Evolutionary conservation across 1,139 yeast species (phyloP).

Genomic region (Suhomyces choctaworum): DNA sequence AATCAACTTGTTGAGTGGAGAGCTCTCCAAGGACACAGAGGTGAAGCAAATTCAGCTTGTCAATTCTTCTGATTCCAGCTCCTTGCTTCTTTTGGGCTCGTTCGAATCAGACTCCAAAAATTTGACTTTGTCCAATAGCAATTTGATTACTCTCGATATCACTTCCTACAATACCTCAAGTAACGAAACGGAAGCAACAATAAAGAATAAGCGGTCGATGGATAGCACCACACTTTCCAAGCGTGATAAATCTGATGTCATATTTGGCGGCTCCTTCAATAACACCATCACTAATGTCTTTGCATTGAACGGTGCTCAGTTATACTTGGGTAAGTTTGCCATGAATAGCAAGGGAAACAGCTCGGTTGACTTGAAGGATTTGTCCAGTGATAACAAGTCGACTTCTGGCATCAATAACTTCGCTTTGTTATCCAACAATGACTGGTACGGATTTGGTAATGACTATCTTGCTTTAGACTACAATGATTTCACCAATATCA

Average conservation of each 20-base stretch:
- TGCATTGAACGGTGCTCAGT: conserved; percentile 22
- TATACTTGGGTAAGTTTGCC: conserved; percentile 39
- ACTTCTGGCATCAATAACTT: conserved; percentile 34
- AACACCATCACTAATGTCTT: conserved; percentile 28
- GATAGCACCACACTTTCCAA: conserved; percentile 10
- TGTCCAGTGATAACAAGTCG: conserved; percentile 33
- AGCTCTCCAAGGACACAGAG: conserved; percentile 43
- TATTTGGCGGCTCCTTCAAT: conserved; percentile 37
- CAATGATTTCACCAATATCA: conserved; percentile 37
- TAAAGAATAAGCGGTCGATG: conserved; percentile 7
- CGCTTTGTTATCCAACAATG: conserved; percentile 28
- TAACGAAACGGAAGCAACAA: conserved; percentile 28
- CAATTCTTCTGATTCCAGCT: conserved; percentile 28
- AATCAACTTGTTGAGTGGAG: conserved; percentile 61
- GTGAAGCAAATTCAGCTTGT: conserved; percentile 36
- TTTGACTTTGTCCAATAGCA: conserved; percentile 29
- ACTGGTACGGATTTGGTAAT: conserved; percentile 46
- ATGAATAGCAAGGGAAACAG: conserved; percentile 22
- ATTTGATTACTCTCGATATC: conserved; percentile 31
- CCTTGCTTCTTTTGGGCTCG: conserved; percentile 46
- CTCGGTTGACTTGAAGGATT: conserved; percentile 25
- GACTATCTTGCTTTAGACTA: conserved; percentile 24
- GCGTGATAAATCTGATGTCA: conserved; percentile 23
- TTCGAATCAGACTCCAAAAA: conserved; percentile 41
- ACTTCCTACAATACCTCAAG: conserved; percentile 33